Base-by-base conservation (phyloP, 495 filamentous ascomycete species). In the Cudoniella acicularis region DNA sequence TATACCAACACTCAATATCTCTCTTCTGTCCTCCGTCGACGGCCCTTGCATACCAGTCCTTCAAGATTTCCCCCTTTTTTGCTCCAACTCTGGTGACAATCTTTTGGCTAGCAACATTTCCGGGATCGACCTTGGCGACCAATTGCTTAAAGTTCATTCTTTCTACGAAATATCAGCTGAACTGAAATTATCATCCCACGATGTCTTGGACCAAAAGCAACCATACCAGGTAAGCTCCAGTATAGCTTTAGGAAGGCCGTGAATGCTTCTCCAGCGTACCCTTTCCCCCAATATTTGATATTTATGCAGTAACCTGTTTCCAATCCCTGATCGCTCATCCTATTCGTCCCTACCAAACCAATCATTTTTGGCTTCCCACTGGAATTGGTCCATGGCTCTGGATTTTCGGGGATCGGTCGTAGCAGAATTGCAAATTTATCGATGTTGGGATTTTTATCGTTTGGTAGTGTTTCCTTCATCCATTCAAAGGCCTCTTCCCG, bases 301-400 rank as follows among this genome's bases (percentile, higher is more conserved):
- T 64, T 61, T 1, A 61, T 10, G 41, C 62, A 64, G 42, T 64
- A 64, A 2, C 62, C 57, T 8, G 50, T 55, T 42, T 64, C 62
- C 45, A 64, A 41, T 10, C 62, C 62, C 21, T 61, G 23, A 2
- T 52, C 26, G 23, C 55, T 27, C 36, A 45, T 57, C 2, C 64
- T 47, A 51, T 60, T 60, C 27, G 60, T 66, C 23, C 64, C 64
- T 4, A 63, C 57, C 10, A 63, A 42, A 2, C 64, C 64, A 3
- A 66, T 60, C 36, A 60, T 54, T 45, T 56, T 66, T n/a, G 49
- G 49, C 22, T 49, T 40, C 25, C 49, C 62, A 1, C 50, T 30
- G 11, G 3, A 41, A 24, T 54, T 40, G 9, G 49, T 11, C 46
- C 45, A 49, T 0, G 25, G 26, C 27, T 57, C 3, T 36, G n/a